Conservation (phyloP, 768 basidiomycete genomes). For the Tylopilus rubrobrunneus region DNA sequence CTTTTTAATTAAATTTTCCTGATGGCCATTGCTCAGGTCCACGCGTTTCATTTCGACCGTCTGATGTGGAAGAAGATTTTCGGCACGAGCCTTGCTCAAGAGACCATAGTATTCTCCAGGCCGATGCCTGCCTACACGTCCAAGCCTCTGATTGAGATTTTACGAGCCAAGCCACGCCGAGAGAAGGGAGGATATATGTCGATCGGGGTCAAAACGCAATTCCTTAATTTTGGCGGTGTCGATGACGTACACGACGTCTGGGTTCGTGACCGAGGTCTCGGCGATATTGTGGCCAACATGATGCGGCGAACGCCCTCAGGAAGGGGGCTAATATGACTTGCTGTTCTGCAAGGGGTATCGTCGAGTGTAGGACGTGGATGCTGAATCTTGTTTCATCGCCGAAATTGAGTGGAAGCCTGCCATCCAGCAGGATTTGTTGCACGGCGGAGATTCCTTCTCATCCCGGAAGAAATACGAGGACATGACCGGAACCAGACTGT, state of each 20-base stretch:
- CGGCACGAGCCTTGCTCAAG: constrained; percentile 58
- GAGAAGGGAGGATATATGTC: constrained; percentile 84
- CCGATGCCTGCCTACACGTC: constrained; percentile 88
- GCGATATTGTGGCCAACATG: constrained; percentile 95
- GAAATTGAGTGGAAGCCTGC: constrained; percentile 57
- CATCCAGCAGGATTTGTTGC: constrained; percentile 54
- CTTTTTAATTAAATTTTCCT: no score
- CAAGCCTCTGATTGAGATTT: constrained; percentile 87
- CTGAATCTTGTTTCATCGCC: constrained; percentile 51
- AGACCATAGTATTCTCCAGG: constrained; percentile 90
- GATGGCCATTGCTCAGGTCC: constrained; percentile 71
- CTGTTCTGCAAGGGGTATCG: constrained; percentile 84
- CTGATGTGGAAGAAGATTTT: constrained; percentile 69
- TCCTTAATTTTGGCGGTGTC: constrained; percentile 89
- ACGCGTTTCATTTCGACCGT: constrained; percentile 94
- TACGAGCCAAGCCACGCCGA: constrained; percentile 89
- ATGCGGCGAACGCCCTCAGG: constrained; percentile 74
- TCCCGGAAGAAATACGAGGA: constrained; percentile 89
- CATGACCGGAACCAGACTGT: constrained; percentile 75
- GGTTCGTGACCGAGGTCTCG: constrained; percentile 93
- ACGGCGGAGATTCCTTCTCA: constrained; percentile 86
- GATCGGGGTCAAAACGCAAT: constrained; percentile 81
- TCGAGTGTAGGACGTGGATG: constrained; percentile 85
- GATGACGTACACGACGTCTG: constrained; percentile 91
- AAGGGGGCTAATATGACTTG: constrained; percentile 83